Conservation (phyloP, 78 protist species). For the Chrysochromulina parva region DNA sequence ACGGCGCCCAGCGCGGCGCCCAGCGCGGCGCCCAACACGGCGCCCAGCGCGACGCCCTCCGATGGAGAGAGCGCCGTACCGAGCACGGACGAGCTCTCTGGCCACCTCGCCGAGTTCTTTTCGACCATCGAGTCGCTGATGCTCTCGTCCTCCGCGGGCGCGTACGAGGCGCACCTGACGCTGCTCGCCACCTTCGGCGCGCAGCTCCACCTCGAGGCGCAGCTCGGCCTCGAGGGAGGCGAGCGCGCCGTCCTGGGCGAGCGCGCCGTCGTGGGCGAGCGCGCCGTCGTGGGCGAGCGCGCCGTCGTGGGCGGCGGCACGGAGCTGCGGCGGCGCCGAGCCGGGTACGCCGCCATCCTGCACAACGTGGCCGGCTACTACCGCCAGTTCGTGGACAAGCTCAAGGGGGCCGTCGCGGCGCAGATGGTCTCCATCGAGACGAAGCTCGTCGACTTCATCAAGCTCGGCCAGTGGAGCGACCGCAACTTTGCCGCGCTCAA, state of each 20-base stretch:
- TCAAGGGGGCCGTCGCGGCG: background rate
- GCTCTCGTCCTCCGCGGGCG: conserved; percentile 61
- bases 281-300: too few species aligned
- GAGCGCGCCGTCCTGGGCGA: too few species aligned
- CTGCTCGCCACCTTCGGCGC: conserved; percentile 49
- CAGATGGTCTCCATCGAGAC: conserved; percentile 52
- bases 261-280: too few species aligned
- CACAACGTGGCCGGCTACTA: background rate
- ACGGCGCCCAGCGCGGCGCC: too few species aligned
- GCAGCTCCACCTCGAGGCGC: background rate
- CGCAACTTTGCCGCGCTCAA: conserved; percentile 56
- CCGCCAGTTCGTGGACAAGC: background rate
- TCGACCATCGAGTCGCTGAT: conserved; percentile 45
- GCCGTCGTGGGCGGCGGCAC: too few species aligned
- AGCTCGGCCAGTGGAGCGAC: conserved; percentile 60
- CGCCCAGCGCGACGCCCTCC: too few species aligned
- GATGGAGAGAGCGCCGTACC: too few species aligned
- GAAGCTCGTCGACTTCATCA: conserved; percentile 48
- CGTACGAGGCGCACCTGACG: conserved; percentile 54
- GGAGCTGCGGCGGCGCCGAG: too few species aligned
- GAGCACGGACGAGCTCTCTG: too few species aligned
- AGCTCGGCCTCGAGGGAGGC: background rate
- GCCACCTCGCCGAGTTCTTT: background rate
- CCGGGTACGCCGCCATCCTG: background rate
- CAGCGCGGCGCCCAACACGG: too few species aligned